Evolutionary conservation across 2,329 filamentous ascomycete genomes (phyloP).

Genomic region (Aspergillus arachidicola): DNA sequence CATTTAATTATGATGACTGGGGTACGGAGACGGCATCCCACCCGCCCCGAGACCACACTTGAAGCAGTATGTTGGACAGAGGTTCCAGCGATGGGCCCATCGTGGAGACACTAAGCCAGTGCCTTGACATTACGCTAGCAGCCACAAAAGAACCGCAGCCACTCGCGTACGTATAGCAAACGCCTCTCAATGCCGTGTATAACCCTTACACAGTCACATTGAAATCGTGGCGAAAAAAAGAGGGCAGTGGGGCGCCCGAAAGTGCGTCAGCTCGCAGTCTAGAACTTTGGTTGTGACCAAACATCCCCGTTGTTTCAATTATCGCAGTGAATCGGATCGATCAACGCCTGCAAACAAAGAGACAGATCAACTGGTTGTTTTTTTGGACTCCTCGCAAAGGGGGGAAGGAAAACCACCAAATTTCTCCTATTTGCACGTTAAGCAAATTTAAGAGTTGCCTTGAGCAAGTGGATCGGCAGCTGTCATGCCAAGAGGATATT

Average conservation of each 20-base stretch:
- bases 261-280: slow-evolving; percentile 1
- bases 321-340: neutral
- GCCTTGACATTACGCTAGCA: neutral
- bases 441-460: neutral
- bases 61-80: slow-evolving; percentile 21
- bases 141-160: neutral
- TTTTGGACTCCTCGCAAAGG: neutral
- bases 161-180: neutral
- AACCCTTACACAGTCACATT: neutral
- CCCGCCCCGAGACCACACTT: neutral
- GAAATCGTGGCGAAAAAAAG: neutral
- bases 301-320: neutral
- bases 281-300: neutral
- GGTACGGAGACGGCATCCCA: neutral
- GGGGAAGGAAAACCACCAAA: neutral
- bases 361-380: neutral
- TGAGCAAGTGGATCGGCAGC: neutral
- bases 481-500: neutral
- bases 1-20: neutral
- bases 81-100: neutral
- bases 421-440: neutral
- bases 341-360: neutral
- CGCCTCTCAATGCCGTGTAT: neutral
- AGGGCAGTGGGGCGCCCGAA: neutral
- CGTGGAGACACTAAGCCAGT: neutral